These are phyloP conservation scores for Alternaria metachromatica DNA, from an alignment of 2,329 filamentous ascomycete genomes.

Conservation along the genomic window DNA sequence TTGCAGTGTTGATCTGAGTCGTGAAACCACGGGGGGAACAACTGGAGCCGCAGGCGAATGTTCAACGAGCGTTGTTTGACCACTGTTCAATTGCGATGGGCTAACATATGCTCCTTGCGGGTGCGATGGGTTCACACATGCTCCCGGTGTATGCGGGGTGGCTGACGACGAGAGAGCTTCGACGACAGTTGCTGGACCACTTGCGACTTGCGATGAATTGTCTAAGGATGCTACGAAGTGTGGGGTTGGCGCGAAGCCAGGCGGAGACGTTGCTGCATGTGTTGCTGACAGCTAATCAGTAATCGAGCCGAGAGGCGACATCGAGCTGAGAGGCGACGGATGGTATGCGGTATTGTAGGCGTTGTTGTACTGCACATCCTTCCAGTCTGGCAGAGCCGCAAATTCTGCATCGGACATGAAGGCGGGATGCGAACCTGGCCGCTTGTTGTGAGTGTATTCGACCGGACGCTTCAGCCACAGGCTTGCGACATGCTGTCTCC, in stretches of 20 bases:
- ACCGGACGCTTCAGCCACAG: neutral
- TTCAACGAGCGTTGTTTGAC: neutral
- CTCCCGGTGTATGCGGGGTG: neutral
- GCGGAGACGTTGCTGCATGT: neutral
- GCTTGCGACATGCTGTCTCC: neutral
- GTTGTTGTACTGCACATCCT: slow-evolving; percentile 1
- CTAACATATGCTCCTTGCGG: neutral
- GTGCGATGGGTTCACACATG: neutral
- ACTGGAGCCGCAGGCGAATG: neutral
- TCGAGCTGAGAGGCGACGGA: neutral
- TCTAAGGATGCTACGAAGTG: neutral
- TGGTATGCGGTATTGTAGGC: neutral
- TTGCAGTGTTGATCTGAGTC: neutral
- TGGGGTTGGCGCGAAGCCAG: neutral
- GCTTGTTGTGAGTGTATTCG: neutral
- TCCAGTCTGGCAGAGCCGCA: slow-evolving; percentile 2
- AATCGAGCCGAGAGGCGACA: neutral
- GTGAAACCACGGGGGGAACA: neutral
- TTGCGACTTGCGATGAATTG: neutral
- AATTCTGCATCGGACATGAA: slow-evolving; percentile 6
- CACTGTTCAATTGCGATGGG: neutral
- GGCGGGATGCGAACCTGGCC: neutral
- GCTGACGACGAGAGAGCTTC: neutral
- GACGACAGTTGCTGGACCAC: neutral
- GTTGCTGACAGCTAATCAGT: neutral